phyloP scores from a whole-genome alignment of 1,284 basidiomycete genomes.

The Ceratobasidium sp. region DNA sequence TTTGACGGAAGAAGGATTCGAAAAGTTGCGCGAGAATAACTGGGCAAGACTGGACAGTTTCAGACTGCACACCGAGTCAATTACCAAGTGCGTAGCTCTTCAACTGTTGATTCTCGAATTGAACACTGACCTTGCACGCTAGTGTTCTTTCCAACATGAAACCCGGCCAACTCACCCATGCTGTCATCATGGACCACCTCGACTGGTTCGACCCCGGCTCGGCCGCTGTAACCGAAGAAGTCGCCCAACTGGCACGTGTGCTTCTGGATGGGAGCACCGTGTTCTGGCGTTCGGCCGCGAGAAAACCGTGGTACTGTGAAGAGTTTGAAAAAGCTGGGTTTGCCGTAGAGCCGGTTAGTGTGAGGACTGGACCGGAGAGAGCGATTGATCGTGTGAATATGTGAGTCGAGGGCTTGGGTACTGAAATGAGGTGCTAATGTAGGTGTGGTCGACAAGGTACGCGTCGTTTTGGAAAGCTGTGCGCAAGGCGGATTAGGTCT shows the following conservation, averaged over 20 bases:
- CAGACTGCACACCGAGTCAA: slow-evolving; percentile 80
- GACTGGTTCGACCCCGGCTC: slow-evolving; percentile 73
- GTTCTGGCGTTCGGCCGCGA: slow-evolving; percentile 75
- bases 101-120: slow-evolving; percentile 33
- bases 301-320: slow-evolving; percentile 77
- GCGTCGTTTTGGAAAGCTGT: slow-evolving; percentile 52
- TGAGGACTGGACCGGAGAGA: slow-evolving; percentile 54
- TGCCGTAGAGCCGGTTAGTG: slow-evolving; percentile 54
- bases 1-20: slow-evolving; percentile 72
- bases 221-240: slow-evolving; percentile 67
- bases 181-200: slow-evolving; percentile 82
- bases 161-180: slow-evolving; percentile 63
- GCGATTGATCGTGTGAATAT: slow-evolving; percentile 72
- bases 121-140: neutral
- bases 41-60: slow-evolving; percentile 65
- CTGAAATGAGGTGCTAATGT: neutral
- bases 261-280: slow-evolving; percentile 69
- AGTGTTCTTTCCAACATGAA: slow-evolving; percentile 68
- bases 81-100: slow-evolving; percentile 65
- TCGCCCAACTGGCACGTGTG: slow-evolving; percentile 67
- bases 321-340: slow-evolving; percentile 62
- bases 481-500: slow-evolving; percentile 44
- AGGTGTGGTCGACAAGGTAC: slow-evolving; percentile 46
- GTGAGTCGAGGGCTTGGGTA: slow-evolving; percentile 50
- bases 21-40: slow-evolving; percentile 61